These are phyloP conservation scores for Circinella minor DNA, from an alignment of 371 early-diverging fungal genomes.

Conservation along the genomic window DNA sequence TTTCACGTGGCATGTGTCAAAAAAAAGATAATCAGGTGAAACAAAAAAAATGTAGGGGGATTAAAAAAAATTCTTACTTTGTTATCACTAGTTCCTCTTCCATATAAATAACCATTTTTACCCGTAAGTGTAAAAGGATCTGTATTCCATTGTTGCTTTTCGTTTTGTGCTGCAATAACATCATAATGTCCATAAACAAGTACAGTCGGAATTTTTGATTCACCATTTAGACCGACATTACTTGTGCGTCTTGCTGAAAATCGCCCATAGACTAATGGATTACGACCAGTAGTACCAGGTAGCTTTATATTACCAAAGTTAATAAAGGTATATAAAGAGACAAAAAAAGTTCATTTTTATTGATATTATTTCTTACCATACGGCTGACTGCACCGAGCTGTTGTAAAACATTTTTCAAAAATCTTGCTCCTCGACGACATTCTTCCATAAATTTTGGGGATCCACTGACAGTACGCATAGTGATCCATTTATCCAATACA, in stretches of 20 bases:
- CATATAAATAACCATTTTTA: conserved; percentile 79
- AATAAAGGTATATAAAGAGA: too few relatives aligned
- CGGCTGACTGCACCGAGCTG: conserved; percentile 78
- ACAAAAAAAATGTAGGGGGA: neutral
- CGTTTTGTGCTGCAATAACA: conserved; percentile 73
- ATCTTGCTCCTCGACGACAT: conserved; percentile 79
- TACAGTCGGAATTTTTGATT: conserved; percentile 52
- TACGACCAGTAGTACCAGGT: conserved; percentile 66
- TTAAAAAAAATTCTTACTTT: conserved; percentile 42
- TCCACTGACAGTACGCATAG: conserved; percentile 74
- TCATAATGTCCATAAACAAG: conserved; percentile 89
- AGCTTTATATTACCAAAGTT: conserved; percentile 31
- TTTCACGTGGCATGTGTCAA: neutral
- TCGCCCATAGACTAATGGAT: conserved; percentile 79
- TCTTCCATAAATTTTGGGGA: conserved; percentile 68
- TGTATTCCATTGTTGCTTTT: conserved; percentile 56
- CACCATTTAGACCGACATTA: neutral
- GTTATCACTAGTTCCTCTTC: conserved; percentile 84
- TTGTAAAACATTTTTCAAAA: conserved; percentile 68
- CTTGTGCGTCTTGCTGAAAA: conserved; percentile 54
- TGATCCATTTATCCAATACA: conserved; percentile 75
- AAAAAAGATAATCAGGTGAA: neutral
- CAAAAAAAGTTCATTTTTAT: too few relatives aligned
- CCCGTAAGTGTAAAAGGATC: conserved; percentile 55
- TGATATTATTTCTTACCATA: conserved; percentile 36